Conservation (phyloP, 2,329 filamentous ascomycete species). For the Fusarium bulbicola region DNA sequence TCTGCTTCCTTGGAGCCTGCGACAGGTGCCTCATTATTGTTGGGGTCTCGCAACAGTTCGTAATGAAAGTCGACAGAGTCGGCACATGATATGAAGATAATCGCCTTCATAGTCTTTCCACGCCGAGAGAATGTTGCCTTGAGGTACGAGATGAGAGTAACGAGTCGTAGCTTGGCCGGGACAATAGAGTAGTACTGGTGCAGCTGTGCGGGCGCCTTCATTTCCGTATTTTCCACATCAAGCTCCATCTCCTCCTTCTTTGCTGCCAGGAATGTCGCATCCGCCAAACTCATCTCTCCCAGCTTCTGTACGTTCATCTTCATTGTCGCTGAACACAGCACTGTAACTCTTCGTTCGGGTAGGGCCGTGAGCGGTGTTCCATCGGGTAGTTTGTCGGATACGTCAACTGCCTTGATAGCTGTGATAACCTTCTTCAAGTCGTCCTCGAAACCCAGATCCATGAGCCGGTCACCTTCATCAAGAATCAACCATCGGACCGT, state of each 20-base stretch:
- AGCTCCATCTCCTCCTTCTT: slow-evolving; percentile 60
- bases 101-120: slow-evolving; percentile 94
- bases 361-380: slow-evolving; percentile 69
- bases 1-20: slow-evolving; percentile 46
- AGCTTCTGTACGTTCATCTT: slow-evolving; percentile 96
- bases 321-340: slow-evolving; percentile 96
- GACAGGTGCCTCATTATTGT: slow-evolving; percentile 41
- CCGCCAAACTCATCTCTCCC: slow-evolving; percentile 93
- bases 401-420: slow-evolving; percentile 73
- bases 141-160: slow-evolving; percentile 84
- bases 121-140: slow-evolving; percentile 88
- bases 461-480: slow-evolving; percentile 96
- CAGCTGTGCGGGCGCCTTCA: slow-evolving; percentile 85
- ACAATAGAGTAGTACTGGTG: slow-evolving; percentile 92
- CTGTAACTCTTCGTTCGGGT: slow-evolving; percentile 80
- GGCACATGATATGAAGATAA: slow-evolving; percentile 95
- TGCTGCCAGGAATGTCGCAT: slow-evolving; percentile 86
- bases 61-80: slow-evolving; percentile 98
- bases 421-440: slow-evolving; percentile 89
- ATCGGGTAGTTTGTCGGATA: slow-evolving; percentile 68
- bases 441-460: slow-evolving; percentile 97
- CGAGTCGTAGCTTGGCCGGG: slow-evolving; percentile 88
- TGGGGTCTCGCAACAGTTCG: slow-evolving; percentile 72
- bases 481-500: slow-evolving; percentile 93
- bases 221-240: slow-evolving; percentile 65